Percentiles rank a stretch among this genome's conserved stretches.
Evolutionary conservation across 306 rosid genomes (phyloP).

Genomic region (Vicia faba): DNA sequence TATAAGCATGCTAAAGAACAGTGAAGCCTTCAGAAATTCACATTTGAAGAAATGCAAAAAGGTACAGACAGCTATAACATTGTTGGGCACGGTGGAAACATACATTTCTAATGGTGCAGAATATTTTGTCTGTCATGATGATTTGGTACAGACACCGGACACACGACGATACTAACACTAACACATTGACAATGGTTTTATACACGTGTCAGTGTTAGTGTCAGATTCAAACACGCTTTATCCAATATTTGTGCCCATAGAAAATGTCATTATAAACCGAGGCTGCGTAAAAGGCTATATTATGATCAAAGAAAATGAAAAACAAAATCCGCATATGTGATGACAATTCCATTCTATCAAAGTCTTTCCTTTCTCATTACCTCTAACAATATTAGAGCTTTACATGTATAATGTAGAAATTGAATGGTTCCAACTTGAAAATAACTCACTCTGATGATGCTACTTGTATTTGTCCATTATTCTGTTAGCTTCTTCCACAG

Average conservation of each 20-base stretch:
- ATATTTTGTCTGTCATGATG: too few species aligned
- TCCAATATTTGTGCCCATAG: not conserved
- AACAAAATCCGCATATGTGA: conserved; percentile 5
- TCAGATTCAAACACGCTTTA: too few species aligned
- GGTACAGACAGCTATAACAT: conserved; percentile 25
- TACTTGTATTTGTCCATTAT: conserved; percentile 98
- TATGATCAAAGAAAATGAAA: conserved; percentile 21
- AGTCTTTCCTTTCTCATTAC: conserved; percentile 14
- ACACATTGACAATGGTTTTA: too few species aligned
- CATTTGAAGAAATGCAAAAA: conserved; percentile 11
- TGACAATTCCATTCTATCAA: conserved; percentile 13
- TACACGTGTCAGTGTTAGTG: too few species aligned
- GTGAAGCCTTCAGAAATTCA: not conserved
- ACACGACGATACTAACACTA: too few species aligned
- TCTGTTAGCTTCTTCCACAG: conserved; percentile 84
- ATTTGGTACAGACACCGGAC: too few species aligned
- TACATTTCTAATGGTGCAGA: conserved; percentile 16
- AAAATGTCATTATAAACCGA: conserved; percentile 30
- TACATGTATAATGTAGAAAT: conserved; percentile 37
- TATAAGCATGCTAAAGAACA: conserved; percentile 33
- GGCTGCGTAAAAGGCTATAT: conserved; percentile 3
- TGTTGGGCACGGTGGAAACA: conserved; percentile 61
- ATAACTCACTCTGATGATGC: conserved; percentile 36
- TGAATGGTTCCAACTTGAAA: conserved; percentile 14
- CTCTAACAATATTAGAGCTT: conserved; percentile 26